Conservation (phyloP, 768 basidiomycete species). For the Mycena crocata region DNA sequence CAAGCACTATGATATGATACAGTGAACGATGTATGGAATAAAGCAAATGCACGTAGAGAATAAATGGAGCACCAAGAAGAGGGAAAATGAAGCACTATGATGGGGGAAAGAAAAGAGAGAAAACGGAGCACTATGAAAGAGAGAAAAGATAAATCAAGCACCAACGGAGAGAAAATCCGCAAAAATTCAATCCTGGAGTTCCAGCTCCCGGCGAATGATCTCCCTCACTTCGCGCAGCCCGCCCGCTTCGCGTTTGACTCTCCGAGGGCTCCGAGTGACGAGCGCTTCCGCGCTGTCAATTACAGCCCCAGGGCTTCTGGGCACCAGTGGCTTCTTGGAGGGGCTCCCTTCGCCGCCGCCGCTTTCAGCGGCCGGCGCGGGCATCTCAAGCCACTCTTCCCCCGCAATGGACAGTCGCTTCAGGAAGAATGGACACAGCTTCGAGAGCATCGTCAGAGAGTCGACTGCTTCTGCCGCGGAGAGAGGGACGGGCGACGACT, state of each 20-base stretch:
- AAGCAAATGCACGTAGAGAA: conserved; percentile 29
- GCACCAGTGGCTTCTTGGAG: conserved; percentile 53
- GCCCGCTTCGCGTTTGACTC: conserved; percentile 76
- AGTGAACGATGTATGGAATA: conserved; percentile 28
- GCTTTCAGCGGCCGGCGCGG: conserved; percentile 49
- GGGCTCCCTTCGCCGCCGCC: conserved; percentile 49
- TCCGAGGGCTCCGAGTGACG: conserved; percentile 75
- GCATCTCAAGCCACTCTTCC: conserved; percentile 73
- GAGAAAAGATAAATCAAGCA: no score
- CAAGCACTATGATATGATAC: conserved; percentile 22
- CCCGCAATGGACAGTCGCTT: conserved; percentile 70
- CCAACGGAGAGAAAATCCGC: conserved; percentile 47
- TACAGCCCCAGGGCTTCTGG: conserved; percentile 63
- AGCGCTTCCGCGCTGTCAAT: conserved; percentile 72
- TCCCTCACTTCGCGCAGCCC: conserved; percentile 85
- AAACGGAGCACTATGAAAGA: no score
- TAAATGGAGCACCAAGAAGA: conserved; percentile 32
- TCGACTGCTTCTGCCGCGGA: conserved; percentile 83
- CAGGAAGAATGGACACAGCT: conserved; percentile 86
- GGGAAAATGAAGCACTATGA: conserved; percentile 45
- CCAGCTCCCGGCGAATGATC: conserved; percentile 83
- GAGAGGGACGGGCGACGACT: conserved; percentile 85
- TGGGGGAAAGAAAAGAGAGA: conserved; percentile 30
- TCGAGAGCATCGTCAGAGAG: conserved; percentile 72
- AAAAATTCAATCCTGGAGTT: conserved; percentile 68